Percentiles rank a stretch among this genome's conserved stretches.
Evolutionary conservation across 2,329 filamentous ascomycete species (phyloP).

Genomic region (Fusarium domesticum): DNA sequence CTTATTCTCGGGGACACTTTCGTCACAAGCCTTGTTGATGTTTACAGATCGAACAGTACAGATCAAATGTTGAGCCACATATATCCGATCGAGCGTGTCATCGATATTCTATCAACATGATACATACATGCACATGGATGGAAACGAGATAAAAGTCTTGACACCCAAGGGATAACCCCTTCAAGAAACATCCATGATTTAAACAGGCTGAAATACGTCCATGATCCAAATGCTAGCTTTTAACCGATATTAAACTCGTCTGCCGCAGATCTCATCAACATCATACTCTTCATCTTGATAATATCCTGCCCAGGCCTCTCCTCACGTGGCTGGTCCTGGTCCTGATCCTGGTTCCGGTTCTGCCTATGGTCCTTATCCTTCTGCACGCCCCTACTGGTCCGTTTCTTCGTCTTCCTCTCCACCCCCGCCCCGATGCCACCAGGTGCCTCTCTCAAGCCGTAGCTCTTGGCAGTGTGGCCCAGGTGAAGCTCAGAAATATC

Average conservation of each 20-base stretch:
- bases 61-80: too few relatives aligned
- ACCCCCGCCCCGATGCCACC: constrained; percentile 69
- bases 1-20: background rate
- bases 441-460: constrained; percentile 83
- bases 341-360: constrained; percentile 34
- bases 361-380: constrained; percentile 40
- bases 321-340: constrained; percentile 39
- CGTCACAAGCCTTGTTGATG: too few relatives aligned
- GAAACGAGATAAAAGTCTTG: too few relatives aligned
- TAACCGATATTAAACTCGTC: constrained; percentile 68
- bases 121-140: too few relatives aligned
- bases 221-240: constrained; percentile 4
- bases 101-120: too few relatives aligned
- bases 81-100: too few relatives aligned
- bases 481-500: constrained; percentile 89
- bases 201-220: background rate
- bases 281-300: constrained; percentile 60
- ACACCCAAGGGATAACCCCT: too few relatives aligned
- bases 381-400: constrained; percentile 31
- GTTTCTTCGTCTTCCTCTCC: constrained; percentile 45
- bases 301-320: constrained; percentile 40
- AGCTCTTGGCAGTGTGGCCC: constrained; percentile 91
- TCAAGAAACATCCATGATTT: background rate
- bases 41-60: too few relatives aligned
- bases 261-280: constrained; percentile 61